Percentiles rank a stretch among this genome's conserved stretches.
These are phyloP conservation scores for Cercospora citrullina DNA, from an alignment of 2,329 filamentous ascomycete species.

Conservation along the genomic window DNA sequence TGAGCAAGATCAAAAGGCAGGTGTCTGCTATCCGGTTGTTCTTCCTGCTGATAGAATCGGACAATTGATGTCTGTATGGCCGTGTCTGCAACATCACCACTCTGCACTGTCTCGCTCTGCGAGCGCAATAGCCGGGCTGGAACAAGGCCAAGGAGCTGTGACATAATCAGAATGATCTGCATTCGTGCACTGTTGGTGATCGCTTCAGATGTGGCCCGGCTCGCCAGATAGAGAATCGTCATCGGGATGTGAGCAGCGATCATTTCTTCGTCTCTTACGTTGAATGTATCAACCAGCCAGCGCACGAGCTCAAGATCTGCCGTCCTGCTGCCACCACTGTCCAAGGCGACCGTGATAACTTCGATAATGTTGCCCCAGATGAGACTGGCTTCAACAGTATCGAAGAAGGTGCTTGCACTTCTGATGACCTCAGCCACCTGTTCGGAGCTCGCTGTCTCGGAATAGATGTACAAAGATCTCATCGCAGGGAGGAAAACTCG, in stretches of 20 bases:
- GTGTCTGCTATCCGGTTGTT: neutral
- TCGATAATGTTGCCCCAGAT: conserved; percentile 62
- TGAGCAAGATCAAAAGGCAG: conserved; percentile 4
- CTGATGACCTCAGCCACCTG: conserved; percentile 84
- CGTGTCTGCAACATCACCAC: conserved; percentile 1
- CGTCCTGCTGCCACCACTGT: neutral
- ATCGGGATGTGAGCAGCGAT: conserved; percentile 79
- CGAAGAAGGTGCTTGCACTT: conserved; percentile 94
- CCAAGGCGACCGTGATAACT: conserved; percentile 23
- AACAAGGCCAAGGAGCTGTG: conserved; percentile 22
- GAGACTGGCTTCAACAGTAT: conserved; percentile 89
- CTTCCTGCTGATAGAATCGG: conserved; percentile 20
- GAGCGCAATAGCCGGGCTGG: conserved; percentile 19
- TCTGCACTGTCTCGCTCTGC: neutral
- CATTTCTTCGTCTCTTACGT: conserved; percentile 96
- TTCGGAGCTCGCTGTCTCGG: conserved; percentile 62
- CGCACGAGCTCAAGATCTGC: conserved; percentile 69
- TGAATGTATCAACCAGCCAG: conserved; percentile 86
- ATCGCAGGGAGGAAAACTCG: conserved; percentile 86
- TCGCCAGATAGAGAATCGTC: conserved; percentile 50
- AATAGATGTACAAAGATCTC: conserved; percentile 74
- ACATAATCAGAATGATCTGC: conserved; percentile 11
- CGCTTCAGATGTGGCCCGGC: conserved; percentile 15
- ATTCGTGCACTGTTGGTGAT: neutral
- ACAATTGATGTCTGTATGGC: conserved; percentile 11